Evolutionary conservation across 345 rosid genomes (phyloP).

Genomic region (Corymbia maculata): DNA sequence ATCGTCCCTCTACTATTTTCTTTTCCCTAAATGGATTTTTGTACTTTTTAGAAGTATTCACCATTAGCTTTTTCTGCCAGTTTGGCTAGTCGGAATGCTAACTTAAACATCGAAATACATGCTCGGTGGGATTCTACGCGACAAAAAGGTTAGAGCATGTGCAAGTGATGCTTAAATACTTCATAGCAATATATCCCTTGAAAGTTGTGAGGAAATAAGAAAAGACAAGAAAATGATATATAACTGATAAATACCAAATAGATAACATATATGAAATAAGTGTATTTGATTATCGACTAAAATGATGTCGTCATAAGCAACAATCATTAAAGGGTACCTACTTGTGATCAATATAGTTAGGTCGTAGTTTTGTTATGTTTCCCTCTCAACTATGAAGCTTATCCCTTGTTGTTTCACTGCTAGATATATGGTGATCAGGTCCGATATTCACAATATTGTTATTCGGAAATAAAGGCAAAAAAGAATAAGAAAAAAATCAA

Average conservation of each 20-base stretch:
- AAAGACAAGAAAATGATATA: background rate
- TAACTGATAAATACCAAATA: too few relatives aligned
- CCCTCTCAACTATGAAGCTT: background rate
- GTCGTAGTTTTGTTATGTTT: background rate
- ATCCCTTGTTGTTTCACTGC: background rate
- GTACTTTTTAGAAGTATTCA: too few relatives aligned
- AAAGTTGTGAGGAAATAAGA: background rate
- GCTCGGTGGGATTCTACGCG: background rate
- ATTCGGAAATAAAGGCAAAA: background rate
- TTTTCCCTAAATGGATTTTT: too few relatives aligned
- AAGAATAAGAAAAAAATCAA: background rate
- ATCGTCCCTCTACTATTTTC: too few relatives aligned
- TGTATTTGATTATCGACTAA: background rate
- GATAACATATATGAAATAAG: background rate
- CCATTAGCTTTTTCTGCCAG: too few relatives aligned
- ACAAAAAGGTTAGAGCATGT: background rate
- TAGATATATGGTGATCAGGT: background rate
- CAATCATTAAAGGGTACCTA: background rate
- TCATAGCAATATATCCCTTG: background rate
- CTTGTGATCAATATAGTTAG: background rate
- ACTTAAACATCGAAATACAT: background rate
- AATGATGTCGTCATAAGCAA: background rate
- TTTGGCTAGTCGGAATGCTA: background rate
- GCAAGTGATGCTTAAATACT: background rate
- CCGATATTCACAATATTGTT: background rate